Conservation (phyloP, 176 grass and related monocot genomes). For the Poa annua region DNA sequence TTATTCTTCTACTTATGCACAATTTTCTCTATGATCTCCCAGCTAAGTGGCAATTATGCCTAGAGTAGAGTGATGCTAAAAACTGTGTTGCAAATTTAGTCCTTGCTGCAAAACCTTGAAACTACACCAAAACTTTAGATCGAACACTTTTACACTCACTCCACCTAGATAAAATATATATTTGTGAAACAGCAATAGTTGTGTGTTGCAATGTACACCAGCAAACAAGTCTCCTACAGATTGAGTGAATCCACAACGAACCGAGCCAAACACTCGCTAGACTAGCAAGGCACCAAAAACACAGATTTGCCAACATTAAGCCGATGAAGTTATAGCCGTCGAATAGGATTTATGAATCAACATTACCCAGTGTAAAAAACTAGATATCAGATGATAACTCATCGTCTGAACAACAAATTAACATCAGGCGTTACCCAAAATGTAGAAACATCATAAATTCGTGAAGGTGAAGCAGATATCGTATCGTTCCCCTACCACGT, state of each 20-base stretch:
- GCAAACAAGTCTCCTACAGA: too few relatives aligned
- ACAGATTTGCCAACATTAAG: neutral
- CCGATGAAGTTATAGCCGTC: neutral
- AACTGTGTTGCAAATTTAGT: neutral
- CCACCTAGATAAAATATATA: neutral
- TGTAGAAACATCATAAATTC: neutral
- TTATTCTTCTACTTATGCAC: neutral
- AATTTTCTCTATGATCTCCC: neutral
- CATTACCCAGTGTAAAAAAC: neutral
- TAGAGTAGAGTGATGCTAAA: neutral
- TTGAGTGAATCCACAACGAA: neutral
- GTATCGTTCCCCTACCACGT: neutral
- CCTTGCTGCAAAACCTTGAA: neutral
- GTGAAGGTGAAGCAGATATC: neutral
- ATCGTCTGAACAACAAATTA: neutral
- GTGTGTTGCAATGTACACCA: neutral
- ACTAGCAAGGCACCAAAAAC: neutral
- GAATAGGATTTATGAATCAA: neutral
- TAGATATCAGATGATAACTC: neutral
- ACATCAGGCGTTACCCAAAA: neutral
- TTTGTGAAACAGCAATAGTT: neutral
- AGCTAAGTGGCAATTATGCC: neutral
- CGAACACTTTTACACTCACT: neutral
- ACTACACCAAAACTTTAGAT: neutral
- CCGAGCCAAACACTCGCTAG: neutral